Conservation (phyloP, 2,329 filamentous ascomycete species). For the Talaromyces marneffei region DNA sequence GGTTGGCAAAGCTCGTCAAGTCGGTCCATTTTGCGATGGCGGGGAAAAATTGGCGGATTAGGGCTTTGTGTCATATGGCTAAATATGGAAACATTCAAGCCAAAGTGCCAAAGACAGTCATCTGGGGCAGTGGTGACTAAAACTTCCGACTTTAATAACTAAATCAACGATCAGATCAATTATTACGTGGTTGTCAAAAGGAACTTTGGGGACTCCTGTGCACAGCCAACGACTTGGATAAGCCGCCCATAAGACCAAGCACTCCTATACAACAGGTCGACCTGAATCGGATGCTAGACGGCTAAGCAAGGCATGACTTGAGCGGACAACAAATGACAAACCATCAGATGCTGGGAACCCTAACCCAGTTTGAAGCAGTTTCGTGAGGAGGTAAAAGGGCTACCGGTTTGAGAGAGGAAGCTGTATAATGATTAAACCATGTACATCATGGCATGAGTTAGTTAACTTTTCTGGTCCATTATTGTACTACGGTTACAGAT, state of each 20-base stretch:
- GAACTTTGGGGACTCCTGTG: no score
- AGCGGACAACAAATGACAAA: neutral
- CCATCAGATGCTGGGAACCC: neutral
- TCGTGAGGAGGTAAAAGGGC: no score
- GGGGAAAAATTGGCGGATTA: neutral
- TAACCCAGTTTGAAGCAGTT: neutral
- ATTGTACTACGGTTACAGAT: neutral
- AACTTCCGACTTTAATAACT: neutral
- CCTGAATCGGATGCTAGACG: neutral
- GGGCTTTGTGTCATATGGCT: neutral
- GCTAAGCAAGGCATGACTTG: neutral
- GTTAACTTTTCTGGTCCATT: neutral
- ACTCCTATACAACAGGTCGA: no score
- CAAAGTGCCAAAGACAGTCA: neutral
- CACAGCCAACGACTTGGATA: neutral
- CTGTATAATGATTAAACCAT: neutral
- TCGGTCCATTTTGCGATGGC: no score
- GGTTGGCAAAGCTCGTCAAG: no score
- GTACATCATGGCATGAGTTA: neutral
- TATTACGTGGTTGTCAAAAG: neutral
- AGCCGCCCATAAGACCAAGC: neutral
- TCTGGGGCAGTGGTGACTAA: neutral
- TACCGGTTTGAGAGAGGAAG: neutral
- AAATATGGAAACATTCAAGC: neutral
- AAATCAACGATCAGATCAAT: neutral